Conservation (phyloP, 2,329 filamentous ascomycete genomes). For the Phaeosphaeriaceae sp. region DNA sequence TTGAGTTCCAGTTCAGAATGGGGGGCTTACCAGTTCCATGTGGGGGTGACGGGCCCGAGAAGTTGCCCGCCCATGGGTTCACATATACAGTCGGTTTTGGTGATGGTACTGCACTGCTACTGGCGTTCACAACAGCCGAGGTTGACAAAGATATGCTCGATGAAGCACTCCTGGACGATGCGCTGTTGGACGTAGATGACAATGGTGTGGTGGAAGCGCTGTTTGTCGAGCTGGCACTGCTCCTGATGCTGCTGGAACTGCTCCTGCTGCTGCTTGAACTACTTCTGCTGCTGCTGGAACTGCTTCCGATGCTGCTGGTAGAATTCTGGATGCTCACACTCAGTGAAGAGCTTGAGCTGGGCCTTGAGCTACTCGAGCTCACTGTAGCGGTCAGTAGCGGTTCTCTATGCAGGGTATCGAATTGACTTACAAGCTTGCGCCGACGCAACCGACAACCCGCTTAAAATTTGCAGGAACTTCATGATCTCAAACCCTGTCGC, state of each 20-base stretch:
- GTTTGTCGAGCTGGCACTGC: background rate
- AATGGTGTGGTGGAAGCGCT: background rate
- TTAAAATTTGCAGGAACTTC: background rate
- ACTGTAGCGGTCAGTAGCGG: background rate
- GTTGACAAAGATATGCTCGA: background rate
- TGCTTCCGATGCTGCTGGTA: background rate
- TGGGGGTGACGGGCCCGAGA: conserved; percentile 12
- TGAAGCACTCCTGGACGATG: background rate
- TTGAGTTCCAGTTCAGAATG: background rate
- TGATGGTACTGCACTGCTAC: conserved; percentile 4
- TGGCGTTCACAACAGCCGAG: conserved; percentile 5
- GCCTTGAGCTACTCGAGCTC: background rate
- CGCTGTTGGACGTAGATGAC: background rate
- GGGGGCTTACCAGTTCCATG: conserved; percentile 15
- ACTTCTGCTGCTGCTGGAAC: background rate
- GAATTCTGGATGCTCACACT: conserved; percentile 1
- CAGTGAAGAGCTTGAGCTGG: conserved; percentile 8
- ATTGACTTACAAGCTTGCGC: conserved; percentile 1
- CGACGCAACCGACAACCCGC: conserved; percentile 3
- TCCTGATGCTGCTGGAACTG: background rate
- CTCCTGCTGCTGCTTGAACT: background rate
- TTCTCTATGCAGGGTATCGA: background rate
- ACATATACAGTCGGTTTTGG: conserved; percentile 11
- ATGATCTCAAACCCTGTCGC: background rate
- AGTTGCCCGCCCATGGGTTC: conserved; percentile 27